Evolutionary conservation across 345 rosid genomes (phyloP), one percentile per base, ranked within the genome.

Genomic region (Euphorbia lathyris): DNA sequence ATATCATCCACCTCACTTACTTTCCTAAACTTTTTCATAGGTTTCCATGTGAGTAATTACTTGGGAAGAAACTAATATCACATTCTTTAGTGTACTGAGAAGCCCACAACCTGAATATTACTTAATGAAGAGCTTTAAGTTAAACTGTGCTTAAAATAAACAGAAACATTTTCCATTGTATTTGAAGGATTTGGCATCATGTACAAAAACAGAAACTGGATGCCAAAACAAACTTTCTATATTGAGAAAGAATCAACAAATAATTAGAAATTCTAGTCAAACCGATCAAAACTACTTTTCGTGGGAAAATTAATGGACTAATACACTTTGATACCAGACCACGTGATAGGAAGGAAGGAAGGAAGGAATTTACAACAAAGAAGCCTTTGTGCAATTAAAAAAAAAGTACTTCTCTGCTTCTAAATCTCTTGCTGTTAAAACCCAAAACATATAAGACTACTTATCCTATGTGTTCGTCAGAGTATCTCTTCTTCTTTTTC

Each of bases 321-420:
- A 60, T 60, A 67, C 30, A 67, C 30, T 69, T 56, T 29, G 58
- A 76, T 19, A 60, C 11, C 59, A 48, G 61, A 47, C 50, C 38
- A 73, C 63, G 42, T 42, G 13, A 7, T 38, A 42, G 42, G 38
- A 36, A 60, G 27, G 48, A 72, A 32, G 63, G 53, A 63, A 66
- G 66, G 42, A 6, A 67, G 69, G 80, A 51, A 72, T 86, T 68
- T 83, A 86, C 90, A 86, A n/a, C 69, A 69, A 59, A 55, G 75
- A 62, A 80, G 80, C 65, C 68, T 65, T 58, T 55, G 74, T 71
- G 71, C 66, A 68, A 67, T 19, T 27, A 20, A 25, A 16, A 11
- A 59, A 34, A 34, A 34, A 34, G 7, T 34, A 34, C 7, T 48
- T n/a, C 59, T 69, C 76, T 71, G 74, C 77, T 80, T 63, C 83